Evolutionary conservation across 2,329 filamentous ascomycete genomes (phyloP), one percentile per base, ranked within the genome.

Genomic region (Conoideocrella luteorostrata): DNA sequence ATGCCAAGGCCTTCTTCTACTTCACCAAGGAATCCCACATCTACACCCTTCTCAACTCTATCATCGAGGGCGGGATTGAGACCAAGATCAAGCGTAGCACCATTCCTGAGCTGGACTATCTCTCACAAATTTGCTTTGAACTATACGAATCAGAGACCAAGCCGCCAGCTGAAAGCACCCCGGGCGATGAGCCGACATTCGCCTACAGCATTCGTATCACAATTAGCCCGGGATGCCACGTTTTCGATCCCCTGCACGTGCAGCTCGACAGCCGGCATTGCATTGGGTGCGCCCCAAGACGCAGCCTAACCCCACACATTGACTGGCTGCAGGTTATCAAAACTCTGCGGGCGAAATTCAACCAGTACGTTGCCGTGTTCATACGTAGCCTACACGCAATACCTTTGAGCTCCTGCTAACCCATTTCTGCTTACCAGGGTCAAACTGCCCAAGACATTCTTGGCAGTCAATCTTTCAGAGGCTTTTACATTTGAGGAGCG

Each of bases 11-110:
- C 2, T 97, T 97, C 71, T 88, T 97, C 67, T 98, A 98, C 69
- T 98, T 98, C 65, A 98, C 93, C 50, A 98, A 98, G 65, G 93
- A 98, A 66, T 95, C 88, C 1, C 93, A 98, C 63, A 96, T 98
- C 50, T 98, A 98, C 69, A 98, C 93, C 5, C 77, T 98, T 5
- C 78, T 98, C 46, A 98, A 98, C 64, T 97, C 91, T 63, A 97
- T 98, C 54, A 78, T 98, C 21, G 93, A 98, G 63, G 93, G 94
- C 48, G 94, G 93, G 23, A 87, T 98, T 52, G 86, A 94, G 59
- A 96, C 91, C 20, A 98, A 98, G 70, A 97, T 98, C 59, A 86
- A 88, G 55, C 85, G 94, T 29, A 90, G 88, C 57, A 89, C 88
- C 32, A 98, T 98, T 51, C 93, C 93, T 0, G 93, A 98, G 66